Percentiles rank a stretch among this genome's conserved stretches.
Conservation (phyloP, 2,329 filamentous ascomycete genomes). For the Venturia effusa region DNA sequence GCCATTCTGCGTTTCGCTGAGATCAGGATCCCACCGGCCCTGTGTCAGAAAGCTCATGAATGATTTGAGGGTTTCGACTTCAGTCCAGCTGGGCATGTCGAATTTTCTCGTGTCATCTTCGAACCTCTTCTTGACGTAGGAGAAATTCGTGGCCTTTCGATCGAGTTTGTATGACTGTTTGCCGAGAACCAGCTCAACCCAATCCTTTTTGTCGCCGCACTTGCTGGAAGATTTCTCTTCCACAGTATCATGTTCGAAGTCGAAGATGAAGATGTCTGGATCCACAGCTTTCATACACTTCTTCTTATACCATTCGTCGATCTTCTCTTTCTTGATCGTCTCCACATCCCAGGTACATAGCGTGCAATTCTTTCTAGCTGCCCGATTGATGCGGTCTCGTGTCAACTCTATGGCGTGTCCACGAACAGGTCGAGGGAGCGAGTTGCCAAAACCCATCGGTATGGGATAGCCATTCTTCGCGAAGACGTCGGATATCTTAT, state of each 20-base stretch:
- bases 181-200: neutral
- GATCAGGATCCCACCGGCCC: neutral
- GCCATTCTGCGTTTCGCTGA: neutral
- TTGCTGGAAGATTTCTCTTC: conserved; percentile 1
- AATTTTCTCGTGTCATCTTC: conserved; percentile 5
- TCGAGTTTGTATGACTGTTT: conserved; percentile 8
- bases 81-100: neutral
- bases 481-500: conserved; percentile 10
- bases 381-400: neutral
- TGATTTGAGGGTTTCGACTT: neutral
- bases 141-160: neutral
- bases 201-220: conserved; percentile 6
- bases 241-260: neutral
- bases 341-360: neutral
- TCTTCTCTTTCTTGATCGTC: conserved; percentile 2
- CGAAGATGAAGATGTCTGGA: conserved; percentile 6
- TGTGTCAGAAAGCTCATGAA: conserved; percentile 3
- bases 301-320: conserved; percentile 11
- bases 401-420: neutral
- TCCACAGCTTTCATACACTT: conserved; percentile 9
- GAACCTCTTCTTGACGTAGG: conserved; percentile 8
- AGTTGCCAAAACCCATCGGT: conserved; percentile 10
- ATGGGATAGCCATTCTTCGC: neutral
- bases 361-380: neutral
- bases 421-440: neutral